These are phyloP conservation scores for Erythrophleum fordii DNA, from an alignment of 306 rosid genomes.

Conservation along the genomic window DNA sequence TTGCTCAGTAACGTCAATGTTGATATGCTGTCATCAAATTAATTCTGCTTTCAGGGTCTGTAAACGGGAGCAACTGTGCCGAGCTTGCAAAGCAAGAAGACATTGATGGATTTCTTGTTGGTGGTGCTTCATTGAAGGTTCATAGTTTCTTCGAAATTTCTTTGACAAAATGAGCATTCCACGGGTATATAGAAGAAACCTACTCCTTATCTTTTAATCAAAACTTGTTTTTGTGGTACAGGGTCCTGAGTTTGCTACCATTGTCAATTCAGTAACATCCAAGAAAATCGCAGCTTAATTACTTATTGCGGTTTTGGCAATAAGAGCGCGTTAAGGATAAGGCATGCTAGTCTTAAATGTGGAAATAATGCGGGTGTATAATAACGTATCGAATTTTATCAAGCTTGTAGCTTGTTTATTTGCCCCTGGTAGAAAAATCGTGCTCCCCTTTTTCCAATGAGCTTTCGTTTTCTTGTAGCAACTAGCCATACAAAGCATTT, in stretches of 20 bases:
- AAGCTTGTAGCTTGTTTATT: no score
- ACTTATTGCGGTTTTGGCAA: slow-evolving; percentile 33
- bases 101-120: slow-evolving; percentile 73
- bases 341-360: slow-evolving; percentile 14
- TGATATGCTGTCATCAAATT: background rate
- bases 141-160: background rate
- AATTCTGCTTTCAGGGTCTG: slow-evolving; percentile 54
- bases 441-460: slow-evolving; percentile 47
- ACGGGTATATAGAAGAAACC: background rate
- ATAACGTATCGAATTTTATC: no score
- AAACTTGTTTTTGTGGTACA: slow-evolving; percentile 19
- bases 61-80: slow-evolving; percentile 63
- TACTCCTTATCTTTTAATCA: background rate
- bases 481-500: slow-evolving; percentile 35
- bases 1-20: background rate
- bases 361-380: background rate
- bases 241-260: slow-evolving; percentile 77
- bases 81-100: slow-evolving; percentile 73
- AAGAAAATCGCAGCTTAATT: slow-evolving; percentile 87
- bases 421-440: background rate
- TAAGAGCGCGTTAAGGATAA: slow-evolving; percentile 40
- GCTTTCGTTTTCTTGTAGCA: slow-evolving; percentile 38
- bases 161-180: no score
- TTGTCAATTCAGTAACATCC: slow-evolving; percentile 78
- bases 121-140: slow-evolving; percentile 77